These are phyloP conservation scores for Dinochytrium kinnereticum DNA, from an alignment of 371 early-diverging fungal genomes.

Conservation along the genomic window DNA sequence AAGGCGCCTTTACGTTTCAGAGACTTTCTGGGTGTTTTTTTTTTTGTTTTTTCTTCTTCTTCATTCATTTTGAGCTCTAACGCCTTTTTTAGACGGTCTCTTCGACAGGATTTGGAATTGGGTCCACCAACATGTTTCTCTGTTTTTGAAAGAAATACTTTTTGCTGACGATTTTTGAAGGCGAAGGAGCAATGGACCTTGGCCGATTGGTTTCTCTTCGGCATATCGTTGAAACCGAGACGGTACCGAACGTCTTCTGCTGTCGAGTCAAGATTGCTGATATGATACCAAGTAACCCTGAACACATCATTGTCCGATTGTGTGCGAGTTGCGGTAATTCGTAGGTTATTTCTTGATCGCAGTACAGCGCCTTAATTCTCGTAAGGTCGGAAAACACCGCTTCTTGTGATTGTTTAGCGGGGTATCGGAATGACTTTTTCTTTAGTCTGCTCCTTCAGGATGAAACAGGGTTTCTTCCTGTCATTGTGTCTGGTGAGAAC, in stretches of 20 bases:
- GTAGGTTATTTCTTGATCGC: neutral
- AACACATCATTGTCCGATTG: neutral
- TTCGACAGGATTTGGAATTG: neutral
- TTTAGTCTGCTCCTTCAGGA: conserved; percentile 21
- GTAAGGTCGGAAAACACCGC: neutral
- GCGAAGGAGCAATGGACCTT: too few relatives aligned
- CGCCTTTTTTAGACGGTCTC: neutral
- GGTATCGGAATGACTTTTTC: neutral
- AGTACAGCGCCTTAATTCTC: neutral
- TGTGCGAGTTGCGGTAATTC: neutral
- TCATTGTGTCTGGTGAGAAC: conserved; percentile 14
- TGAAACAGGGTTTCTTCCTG: conserved; percentile 17
- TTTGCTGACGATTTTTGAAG: too few relatives aligned
- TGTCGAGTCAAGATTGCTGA: neutral
- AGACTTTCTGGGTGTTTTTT: neutral
- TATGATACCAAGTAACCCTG: neutral
- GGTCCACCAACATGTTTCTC: neutral
- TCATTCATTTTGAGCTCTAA: too few relatives aligned
- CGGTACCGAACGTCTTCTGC: neutral
- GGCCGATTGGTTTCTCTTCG: too few relatives aligned
- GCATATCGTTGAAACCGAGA: too few relatives aligned
- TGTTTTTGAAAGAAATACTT: too few relatives aligned
- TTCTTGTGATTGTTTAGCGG: neutral
- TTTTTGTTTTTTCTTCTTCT: too few relatives aligned
- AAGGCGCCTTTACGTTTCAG: too few relatives aligned